A percentile compares a stretch with the other conserved stretches of the same genome.
These are phyloP conservation scores for Crithidia thermophila DNA, from an alignment of 208 protist genomes.

Conservation along the genomic window DNA sequence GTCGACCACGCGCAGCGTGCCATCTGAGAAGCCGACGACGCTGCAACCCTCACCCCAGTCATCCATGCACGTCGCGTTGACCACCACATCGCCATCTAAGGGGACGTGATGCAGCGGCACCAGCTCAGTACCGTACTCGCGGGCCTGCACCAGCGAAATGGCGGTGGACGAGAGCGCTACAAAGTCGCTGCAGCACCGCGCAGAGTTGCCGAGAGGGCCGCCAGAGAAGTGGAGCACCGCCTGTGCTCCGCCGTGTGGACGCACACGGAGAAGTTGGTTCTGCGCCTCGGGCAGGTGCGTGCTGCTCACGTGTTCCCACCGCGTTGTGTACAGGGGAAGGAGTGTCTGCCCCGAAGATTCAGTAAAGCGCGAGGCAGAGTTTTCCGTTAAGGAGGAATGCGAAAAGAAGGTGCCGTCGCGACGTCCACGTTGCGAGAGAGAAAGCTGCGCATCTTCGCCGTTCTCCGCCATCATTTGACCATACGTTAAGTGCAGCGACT, in stretches of 20 bases:
- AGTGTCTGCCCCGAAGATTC: too few relatives aligned
- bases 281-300: slow-evolving; percentile 14
- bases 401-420: too few relatives aligned
- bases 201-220: neutral
- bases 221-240: neutral
- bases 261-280: slow-evolving; percentile 18
- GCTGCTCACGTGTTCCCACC: slow-evolving; percentile 24
- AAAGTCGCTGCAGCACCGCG: slow-evolving; percentile 14
- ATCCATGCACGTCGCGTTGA: slow-evolving; percentile 58
- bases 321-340: slow-evolving; percentile 11
- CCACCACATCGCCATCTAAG: slow-evolving; percentile 19
- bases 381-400: too few relatives aligned
- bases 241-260: slow-evolving; percentile 7
- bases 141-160: slow-evolving; percentile 22
- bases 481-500: too few relatives aligned
- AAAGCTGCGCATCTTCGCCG: too few relatives aligned
- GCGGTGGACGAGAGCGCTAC: slow-evolving; percentile 19
- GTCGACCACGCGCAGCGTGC: slow-evolving; percentile 61
- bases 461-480: too few relatives aligned
- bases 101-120: slow-evolving; percentile 8
- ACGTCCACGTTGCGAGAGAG: too few relatives aligned
- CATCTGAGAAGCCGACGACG: slow-evolving; percentile 71
- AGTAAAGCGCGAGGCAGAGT: too few relatives aligned
- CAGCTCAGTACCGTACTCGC: slow-evolving; percentile 27
- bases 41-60: slow-evolving; percentile 49